Evolutionary conservation across 208 protist genomes (phyloP).

Genomic region (Acanthamoeba polyphaga): DNA sequence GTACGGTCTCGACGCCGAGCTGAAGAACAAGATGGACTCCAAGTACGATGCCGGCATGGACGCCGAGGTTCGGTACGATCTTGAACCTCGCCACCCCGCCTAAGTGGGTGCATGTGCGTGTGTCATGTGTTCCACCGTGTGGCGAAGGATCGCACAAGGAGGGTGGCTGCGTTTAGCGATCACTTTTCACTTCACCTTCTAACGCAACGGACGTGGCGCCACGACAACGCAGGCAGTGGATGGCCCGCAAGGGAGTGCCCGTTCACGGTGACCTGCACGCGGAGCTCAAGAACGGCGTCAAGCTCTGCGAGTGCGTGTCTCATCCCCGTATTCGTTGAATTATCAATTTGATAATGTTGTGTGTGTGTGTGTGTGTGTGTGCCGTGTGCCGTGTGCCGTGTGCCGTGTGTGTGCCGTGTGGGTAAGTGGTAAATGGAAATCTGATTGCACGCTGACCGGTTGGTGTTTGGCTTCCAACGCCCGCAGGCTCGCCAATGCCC

Average conservation of each 20-base stretch:
- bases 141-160: no score
- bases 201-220: not conserved
- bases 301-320: slow-evolving; percentile 32
- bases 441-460: no score
- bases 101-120: not conserved
- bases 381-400: no score
- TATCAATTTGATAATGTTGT: not conserved
- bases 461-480: no score
- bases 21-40: slow-evolving; percentile 58
- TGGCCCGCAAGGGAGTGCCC: slow-evolving; percentile 33
- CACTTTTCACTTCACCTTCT: not conserved
- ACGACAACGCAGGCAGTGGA: not conserved
- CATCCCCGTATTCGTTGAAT: no score
- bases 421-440: not conserved
- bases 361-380: no score
- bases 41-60: slow-evolving; percentile 23
- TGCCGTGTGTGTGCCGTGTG: not conserved
- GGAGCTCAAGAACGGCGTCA: slow-evolving; percentile 9
- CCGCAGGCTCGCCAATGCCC: slow-evolving; percentile 1
- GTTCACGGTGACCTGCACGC: not conserved
- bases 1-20: slow-evolving; percentile 65
- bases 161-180: no score
- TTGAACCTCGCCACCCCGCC: not conserved
- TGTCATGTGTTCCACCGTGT: not conserved
- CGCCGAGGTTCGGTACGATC: not conserved